phyloP scores from a whole-genome alignment of 2,329 filamentous ascomycete species.

The Spiromastix sp. region DNA sequence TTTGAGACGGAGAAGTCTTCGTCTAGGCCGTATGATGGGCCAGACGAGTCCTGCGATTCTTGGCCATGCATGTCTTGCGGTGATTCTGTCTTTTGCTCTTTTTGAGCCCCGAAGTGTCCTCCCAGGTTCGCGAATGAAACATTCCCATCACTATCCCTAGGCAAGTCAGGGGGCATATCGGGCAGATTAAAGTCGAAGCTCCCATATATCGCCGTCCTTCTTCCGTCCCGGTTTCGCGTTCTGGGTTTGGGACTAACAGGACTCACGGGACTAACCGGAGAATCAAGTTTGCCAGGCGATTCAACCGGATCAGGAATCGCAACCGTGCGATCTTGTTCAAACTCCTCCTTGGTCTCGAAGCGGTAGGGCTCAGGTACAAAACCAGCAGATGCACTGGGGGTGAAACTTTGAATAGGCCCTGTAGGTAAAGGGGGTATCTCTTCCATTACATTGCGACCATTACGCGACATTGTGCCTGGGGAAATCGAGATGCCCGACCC shows the following conservation, averaged over 20 bases:
- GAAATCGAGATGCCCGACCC: constrained; percentile 4
- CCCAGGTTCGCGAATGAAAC: too few relatives aligned
- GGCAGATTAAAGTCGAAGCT: constrained; percentile 4
- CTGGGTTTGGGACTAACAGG: too few relatives aligned
- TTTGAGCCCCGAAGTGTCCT: too few relatives aligned
- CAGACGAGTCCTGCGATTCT: background rate
- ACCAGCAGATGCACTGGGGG: constrained; percentile 6
- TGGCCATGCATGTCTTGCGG: background rate
- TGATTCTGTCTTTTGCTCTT: background rate
- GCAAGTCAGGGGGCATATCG: too few relatives aligned
- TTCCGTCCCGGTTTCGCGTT: too few relatives aligned
- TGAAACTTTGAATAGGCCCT: constrained; percentile 8
- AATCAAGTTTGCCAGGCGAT: too few relatives aligned
- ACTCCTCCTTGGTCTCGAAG: constrained; percentile 8
- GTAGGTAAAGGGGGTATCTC: constrained; percentile 12
- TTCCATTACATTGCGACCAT: constrained; percentile 8
- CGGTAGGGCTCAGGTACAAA: constrained; percentile 5
- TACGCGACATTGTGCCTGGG: constrained; percentile 1
- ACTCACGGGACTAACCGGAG: too few relatives aligned
- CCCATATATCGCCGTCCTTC: background rate
- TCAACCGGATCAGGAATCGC: constrained; percentile 1
- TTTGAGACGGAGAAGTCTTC: constrained; percentile 27
- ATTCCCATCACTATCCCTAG: too few relatives aligned
- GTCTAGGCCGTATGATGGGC: constrained; percentile 13
- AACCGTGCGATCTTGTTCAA: constrained; percentile 28